These are phyloP conservation scores for Vanilla planifolia DNA, from an alignment of 106 monocot species.

Conservation along the genomic window DNA sequence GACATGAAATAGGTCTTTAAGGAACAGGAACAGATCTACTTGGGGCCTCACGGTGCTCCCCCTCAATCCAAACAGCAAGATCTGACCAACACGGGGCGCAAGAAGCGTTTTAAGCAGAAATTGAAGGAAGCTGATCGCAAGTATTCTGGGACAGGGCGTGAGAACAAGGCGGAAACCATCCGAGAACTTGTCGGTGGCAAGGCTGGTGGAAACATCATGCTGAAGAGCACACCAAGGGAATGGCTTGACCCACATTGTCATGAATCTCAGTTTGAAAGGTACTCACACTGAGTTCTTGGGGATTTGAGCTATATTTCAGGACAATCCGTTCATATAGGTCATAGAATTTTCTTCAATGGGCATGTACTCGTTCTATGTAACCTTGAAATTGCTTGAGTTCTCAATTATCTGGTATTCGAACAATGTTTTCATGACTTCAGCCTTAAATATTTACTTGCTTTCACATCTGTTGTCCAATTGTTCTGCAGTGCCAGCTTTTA, in stretches of 20 bases:
- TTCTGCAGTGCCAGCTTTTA: no score
- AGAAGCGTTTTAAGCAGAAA: constrained; percentile 53
- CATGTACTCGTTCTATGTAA: not conserved
- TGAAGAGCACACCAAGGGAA: constrained; percentile 38
- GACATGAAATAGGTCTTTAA: constrained; percentile 27
- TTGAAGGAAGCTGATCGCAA: constrained; percentile 67
- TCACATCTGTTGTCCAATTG: no score
- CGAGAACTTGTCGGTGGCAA: constrained; percentile 44
- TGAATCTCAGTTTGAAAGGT: constrained; percentile 63
- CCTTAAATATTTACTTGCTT: not conserved
- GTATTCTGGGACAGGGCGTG: constrained; percentile 26
- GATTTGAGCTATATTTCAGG: not conserved
- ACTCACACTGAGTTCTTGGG: constrained; percentile 15
- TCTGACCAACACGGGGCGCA: constrained; percentile 20
- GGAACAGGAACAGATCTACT: constrained; percentile 63
- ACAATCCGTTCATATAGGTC: not conserved
- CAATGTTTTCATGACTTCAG: not conserved
- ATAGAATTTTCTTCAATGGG: not conserved
- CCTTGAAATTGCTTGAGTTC: not conserved
- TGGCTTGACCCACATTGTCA: constrained; percentile 92
- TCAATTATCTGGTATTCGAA: not conserved
- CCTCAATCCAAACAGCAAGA: constrained; percentile 60
- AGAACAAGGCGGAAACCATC: constrained; percentile 53
- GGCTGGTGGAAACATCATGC: not conserved
- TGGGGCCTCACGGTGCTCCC: constrained; percentile 87